These are phyloP conservation scores for Pistacia vera DNA, from an alignment of 345 rosid species.

Conservation along the genomic window DNA sequence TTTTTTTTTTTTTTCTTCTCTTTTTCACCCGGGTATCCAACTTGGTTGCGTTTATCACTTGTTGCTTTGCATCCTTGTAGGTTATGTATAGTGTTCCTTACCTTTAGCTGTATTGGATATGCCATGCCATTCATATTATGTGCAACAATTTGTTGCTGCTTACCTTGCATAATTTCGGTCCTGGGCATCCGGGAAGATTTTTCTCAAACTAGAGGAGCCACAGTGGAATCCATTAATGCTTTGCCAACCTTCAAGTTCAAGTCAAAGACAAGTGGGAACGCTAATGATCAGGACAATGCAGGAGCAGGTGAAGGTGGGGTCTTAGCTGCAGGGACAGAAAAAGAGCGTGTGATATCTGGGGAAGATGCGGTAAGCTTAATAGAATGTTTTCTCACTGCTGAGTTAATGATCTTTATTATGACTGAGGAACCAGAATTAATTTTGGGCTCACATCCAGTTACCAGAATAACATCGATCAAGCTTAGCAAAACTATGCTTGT, in stretches of 20 bases:
- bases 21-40: neutral
- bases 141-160: slow-evolving; percentile 88
- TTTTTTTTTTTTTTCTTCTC: neutral
- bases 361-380: slow-evolving; percentile 86
- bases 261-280: slow-evolving; percentile 36
- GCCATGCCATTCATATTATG: slow-evolving; percentile 95
- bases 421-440: neutral
- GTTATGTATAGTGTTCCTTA: slow-evolving; percentile 89
- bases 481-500: neutral
- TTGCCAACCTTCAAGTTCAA: slow-evolving; percentile 80
- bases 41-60: slow-evolving; percentile 9
- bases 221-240: slow-evolving; percentile 61
- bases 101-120: slow-evolving; percentile 89
- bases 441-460: neutral
- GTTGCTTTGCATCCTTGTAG: slow-evolving; percentile 46
- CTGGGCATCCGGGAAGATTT: slow-evolving; percentile 75
- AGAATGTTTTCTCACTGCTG: neutral
- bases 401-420: neutral
- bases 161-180: slow-evolving; percentile 89
- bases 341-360: slow-evolving; percentile 70
- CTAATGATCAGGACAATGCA: slow-evolving; percentile 41
- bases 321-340: slow-evolving; percentile 67
- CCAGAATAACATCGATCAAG: neutral
- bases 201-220: slow-evolving; percentile 81
- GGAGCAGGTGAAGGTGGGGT: slow-evolving; percentile 64